Evolutionary conservation across 257 asterid species (phyloP).

Genomic region (Nicotiana knightiana): DNA sequence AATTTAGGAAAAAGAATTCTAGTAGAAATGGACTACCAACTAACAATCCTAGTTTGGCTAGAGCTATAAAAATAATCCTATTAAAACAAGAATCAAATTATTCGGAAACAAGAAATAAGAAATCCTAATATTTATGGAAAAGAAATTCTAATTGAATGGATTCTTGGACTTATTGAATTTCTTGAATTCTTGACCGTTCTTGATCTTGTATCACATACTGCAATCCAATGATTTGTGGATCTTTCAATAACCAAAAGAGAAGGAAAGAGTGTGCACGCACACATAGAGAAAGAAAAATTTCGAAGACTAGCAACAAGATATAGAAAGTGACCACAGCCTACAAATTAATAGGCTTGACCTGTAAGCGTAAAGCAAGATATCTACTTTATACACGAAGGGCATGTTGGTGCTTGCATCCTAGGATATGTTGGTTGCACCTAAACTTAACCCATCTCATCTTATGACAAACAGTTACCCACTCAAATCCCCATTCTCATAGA

Average conservation of each 20-base stretch:
- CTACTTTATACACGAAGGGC: neutral
- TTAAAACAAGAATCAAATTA: too few species aligned
- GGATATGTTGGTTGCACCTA: neutral
- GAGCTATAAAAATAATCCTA: too few species aligned
- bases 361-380: neutral
- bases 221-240: neutral
- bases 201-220: too few species aligned
- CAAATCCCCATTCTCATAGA: neutral
- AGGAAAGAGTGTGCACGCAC: neutral
- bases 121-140: too few species aligned
- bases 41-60: too few species aligned
- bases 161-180: too few species aligned
- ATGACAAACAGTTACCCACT: neutral
- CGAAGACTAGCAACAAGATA: neutral
- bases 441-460: neutral
- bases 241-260: neutral
- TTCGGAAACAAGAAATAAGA: too few species aligned
- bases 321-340: neutral
- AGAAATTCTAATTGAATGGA: too few species aligned
- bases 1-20: too few species aligned
- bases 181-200: too few species aligned
- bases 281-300: neutral
- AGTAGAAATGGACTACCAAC: too few species aligned
- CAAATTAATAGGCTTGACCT: neutral
- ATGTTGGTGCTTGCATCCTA: neutral